phyloP scores from a whole-genome alignment of 2,329 filamentous ascomycete species.

The Xylariaceae sp. region DNA sequence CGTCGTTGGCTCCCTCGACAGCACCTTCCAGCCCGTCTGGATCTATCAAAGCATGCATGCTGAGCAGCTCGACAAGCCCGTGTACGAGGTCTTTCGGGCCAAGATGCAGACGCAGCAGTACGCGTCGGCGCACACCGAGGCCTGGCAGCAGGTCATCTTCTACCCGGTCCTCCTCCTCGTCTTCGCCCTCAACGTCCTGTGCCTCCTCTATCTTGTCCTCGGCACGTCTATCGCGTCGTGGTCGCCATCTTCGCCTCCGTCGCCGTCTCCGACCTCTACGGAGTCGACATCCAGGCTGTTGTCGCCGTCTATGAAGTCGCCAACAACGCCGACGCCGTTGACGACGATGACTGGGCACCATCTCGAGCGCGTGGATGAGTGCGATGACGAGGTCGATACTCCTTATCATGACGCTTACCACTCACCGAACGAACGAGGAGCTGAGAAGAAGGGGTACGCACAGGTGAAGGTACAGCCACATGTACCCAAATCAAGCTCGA shows the following conservation, averaged over 20 bases:
- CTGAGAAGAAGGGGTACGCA: no score
- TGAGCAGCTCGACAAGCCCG: constrained; percentile 42
- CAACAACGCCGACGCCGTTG: no score
- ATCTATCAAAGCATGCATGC: constrained; percentile 37
- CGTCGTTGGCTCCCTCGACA: constrained; percentile 51
- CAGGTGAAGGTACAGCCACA: no score
- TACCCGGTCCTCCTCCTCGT: constrained; percentile 60
- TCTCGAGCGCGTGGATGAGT: no score
- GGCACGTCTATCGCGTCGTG: no score
- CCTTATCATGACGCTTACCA: background rate
- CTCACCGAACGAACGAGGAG: background rate
- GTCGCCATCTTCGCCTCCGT: constrained; percentile 9
- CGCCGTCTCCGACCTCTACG: background rate
- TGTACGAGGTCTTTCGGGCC: constrained; percentile 57
- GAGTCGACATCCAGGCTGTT: no score
- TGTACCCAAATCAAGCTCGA: no score
- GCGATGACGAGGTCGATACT: no score
- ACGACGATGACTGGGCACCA: no score
- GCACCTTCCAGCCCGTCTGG: constrained; percentile 58
- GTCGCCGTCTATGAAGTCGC: no score
- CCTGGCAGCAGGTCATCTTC: constrained; percentile 58
- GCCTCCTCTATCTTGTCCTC: constrained; percentile 57
- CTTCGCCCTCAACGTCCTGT: constrained; percentile 62
- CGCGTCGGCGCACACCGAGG: constrained; percentile 55
- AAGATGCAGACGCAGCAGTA: constrained; percentile 62